Evolutionary conservation across 2,329 filamentous ascomycete species (phyloP), one percentile per base, ranked within the genome.

Genomic region (Diplodia sapinea): DNA sequence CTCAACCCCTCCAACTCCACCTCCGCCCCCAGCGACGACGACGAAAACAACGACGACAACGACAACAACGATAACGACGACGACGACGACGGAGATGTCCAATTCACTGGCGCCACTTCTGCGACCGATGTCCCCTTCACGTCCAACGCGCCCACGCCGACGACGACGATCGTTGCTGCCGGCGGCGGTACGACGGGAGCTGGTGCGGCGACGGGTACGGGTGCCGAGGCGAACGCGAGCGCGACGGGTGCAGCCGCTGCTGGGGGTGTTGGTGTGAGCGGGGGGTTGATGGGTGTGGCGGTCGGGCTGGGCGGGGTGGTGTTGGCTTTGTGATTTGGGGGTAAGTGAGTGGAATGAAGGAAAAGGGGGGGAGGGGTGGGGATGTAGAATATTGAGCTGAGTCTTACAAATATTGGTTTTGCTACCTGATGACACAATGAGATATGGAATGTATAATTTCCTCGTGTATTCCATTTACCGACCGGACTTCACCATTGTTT

Each of bases 71-170:
- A 73, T 78, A 17, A 79, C 81, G n/a, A 74, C 79, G 2, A 56
- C 54, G 15, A 50, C 9, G 40, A 61, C 0, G 81, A 82, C 1
- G 84, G 85, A 47, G 73, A 79, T 0, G 81, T 84, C 4, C 88
- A 84, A 1, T 91, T 86, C 77, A 78, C 79, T 29, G 82, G 82
- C 67, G 88, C 86, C 4, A 82, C 80, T 6, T 80, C 82, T 8
- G 84, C 76, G 31, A 80, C 80, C 23, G 74, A 76, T 9, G 79
- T 78, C 7, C 86, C 87, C 0, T 89, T 86, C 75, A 89, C 87
- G 0, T 84, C 82, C 23, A 84, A 83, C 33, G 78, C 87, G 43
- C 73, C 83, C 0, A 78, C 79, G 1, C 77, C 85, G 0, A 83
- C 81, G n/a, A 77, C 79, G 68, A 70, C 75, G 65, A 74, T 79